Percentiles rank a stretch among this genome's conserved stretches.
Evolutionary conservation across 192 early-diverging fungal species (phyloP).

Genomic region (Gigaspora rosea): DNA sequence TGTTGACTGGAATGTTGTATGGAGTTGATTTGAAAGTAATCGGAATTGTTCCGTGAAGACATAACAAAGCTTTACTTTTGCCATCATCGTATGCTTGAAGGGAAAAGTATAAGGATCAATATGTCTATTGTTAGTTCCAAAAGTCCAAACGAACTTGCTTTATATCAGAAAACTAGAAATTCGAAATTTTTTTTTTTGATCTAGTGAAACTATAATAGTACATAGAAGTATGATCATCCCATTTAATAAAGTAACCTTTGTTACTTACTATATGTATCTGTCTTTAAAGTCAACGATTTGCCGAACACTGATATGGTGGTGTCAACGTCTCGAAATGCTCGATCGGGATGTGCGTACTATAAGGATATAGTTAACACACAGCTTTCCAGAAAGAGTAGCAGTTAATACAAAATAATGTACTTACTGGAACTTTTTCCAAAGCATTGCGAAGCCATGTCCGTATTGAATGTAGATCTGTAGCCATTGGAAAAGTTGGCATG

Average conservation of each 20-base stretch:
- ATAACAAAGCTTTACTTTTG: constrained; percentile 68
- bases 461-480: background rate
- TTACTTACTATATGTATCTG: constrained; percentile 66
- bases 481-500: background rate
- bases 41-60: constrained; percentile 85
- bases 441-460: constrained; percentile 1
- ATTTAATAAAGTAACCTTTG: background rate
- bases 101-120: background rate
- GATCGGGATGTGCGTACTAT: constrained; percentile 64
- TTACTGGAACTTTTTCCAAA: background rate
- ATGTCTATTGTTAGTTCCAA: constrained; percentile 16
- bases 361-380: background rate
- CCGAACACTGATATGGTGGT: constrained; percentile 54
- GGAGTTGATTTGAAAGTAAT: constrained; percentile 76
- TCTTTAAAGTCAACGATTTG: constrained; percentile 58
- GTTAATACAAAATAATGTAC: background rate
- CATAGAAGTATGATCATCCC: background rate
- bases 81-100: constrained; percentile 58
- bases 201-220: background rate
- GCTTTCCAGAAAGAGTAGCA: background rate
- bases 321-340: constrained; percentile 68
- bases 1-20: constrained; percentile 91
- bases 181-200: constrained; percentile 15
- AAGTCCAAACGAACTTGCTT: constrained; percentile 1
- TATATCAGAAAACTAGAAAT: background rate